Conservation (phyloP, 192 early-diverging fungal genomes). For the Backusella macrospora region DNA sequence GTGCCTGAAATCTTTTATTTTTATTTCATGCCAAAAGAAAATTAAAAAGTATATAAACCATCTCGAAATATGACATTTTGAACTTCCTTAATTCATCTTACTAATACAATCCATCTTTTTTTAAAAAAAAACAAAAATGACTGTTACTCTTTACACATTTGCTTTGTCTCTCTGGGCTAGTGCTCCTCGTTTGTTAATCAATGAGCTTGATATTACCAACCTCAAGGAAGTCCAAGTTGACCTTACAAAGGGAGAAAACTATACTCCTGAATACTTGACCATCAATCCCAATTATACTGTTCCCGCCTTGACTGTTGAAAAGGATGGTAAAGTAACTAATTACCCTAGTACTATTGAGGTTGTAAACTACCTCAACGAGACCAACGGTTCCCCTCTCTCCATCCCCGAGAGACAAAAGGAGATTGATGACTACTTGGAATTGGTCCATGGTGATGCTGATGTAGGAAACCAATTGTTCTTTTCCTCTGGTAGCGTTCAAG, state of each 20-base stretch:
- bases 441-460: slow-evolving; percentile 2
- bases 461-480: slow-evolving; percentile 20
- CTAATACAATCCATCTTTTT: too few species aligned
- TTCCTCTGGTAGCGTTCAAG: neutral
- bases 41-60: neutral
- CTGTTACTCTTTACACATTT: slow-evolving; percentile 24
- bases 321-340: neutral
- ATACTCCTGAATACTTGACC: slow-evolving; percentile 5
- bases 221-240: slow-evolving; percentile 24
- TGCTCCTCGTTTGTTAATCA: slow-evolving; percentile 24
- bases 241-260: slow-evolving; percentile 26
- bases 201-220: slow-evolving; percentile 11
- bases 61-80: neutral
- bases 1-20: too few species aligned
- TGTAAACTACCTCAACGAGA: slow-evolving; percentile 9
- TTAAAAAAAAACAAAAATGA: neutral
- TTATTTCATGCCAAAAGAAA: neutral
- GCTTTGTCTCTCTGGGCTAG: slow-evolving; percentile 24
- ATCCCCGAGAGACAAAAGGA: slow-evolving; percentile 1
- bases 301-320: neutral
- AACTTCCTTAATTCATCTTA: neutral
- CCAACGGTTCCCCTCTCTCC: neutral
- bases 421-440: neutral
- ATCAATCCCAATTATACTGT: slow-evolving; percentile 20
- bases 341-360: slow-evolving; percentile 14